Percentiles rank a stretch among this genome's conserved stretches.
These are phyloP conservation scores for Penicillium carneum DNA, from an alignment of 2,329 filamentous ascomycete species.

Conservation along the genomic window DNA sequence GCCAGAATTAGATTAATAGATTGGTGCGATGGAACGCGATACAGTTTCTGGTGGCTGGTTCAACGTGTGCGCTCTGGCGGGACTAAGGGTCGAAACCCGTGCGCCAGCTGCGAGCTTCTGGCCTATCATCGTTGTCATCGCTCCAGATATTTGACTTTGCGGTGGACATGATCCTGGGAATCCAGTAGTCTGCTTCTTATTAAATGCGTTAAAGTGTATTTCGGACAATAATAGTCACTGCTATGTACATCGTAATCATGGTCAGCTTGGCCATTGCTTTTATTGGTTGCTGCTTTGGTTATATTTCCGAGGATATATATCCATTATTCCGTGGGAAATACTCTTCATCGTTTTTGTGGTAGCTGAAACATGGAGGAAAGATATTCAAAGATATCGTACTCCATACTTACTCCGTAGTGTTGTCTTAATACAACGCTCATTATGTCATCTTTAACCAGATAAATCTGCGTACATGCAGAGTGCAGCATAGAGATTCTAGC, in stretches of 20 bases:
- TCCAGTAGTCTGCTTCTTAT: not conserved
- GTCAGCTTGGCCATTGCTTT: not conserved
- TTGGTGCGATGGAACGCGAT: slow-evolving; percentile 10
- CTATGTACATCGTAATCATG: not conserved
- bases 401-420: no score
- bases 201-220: not conserved
- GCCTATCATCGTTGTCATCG: slow-evolving; percentile 20
- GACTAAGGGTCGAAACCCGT: slow-evolving; percentile 13
- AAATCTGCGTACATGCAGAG: no score
- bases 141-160: slow-evolving; percentile 11
- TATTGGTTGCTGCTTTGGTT: not conserved
- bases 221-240: not conserved
- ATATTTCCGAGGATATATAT: not conserved
- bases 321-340: no score
- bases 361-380: not conserved
- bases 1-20: slow-evolving; percentile 7
- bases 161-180: not conserved
- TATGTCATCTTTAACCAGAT: not conserved
- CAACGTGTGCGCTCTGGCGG: slow-evolving; percentile 9
- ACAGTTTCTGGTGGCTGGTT: slow-evolving; percentile 14
- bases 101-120: slow-evolving; percentile 2
- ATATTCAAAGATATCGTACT: not conserved
- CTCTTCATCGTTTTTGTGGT: not conserved
- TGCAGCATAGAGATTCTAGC: not conserved
- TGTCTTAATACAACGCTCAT: not conserved